Percentiles rank a stretch among this genome's conserved stretches.
These are phyloP conservation scores for Macrocybe gigantea DNA, from an alignment of 768 basidiomycete genomes.

Conservation along the genomic window DNA sequence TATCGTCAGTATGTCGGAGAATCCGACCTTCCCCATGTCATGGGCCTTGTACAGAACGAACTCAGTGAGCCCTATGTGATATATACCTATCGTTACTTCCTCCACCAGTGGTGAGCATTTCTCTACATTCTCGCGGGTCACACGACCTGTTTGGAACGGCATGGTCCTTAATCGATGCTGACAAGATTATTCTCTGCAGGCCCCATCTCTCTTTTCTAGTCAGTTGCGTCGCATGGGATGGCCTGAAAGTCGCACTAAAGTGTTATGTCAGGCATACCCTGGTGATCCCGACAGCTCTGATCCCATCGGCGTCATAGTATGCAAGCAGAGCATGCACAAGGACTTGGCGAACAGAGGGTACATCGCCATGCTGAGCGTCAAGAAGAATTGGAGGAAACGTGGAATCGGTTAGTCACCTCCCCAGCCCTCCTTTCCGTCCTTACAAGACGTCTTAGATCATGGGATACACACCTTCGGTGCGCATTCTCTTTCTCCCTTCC, in stretches of 20 bases:
- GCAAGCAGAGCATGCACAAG: slow-evolving; percentile 91
- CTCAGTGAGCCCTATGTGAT: slow-evolving; percentile 95
- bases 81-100: slow-evolving; percentile 95
- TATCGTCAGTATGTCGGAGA: slow-evolving; percentile 78
- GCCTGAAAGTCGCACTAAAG: neutral
- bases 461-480: slow-evolving; percentile 42
- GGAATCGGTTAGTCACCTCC: slow-evolving; percentile 74
- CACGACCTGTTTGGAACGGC: slow-evolving; percentile 18
- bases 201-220: slow-evolving; percentile 85
- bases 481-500: slow-evolving; percentile 31
- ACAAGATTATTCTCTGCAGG: slow-evolving; percentile 41
- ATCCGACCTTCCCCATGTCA: slow-evolving; percentile 75
- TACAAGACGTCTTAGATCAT: slow-evolving; percentile 39
- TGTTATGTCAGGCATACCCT: slow-evolving; percentile 48
- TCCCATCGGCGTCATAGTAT: slow-evolving; percentile 91
- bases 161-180: slow-evolving; percentile 5
- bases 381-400: slow-evolving; percentile 76
- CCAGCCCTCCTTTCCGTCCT: slow-evolving; percentile 32
- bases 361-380: slow-evolving; percentile 96
- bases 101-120: slow-evolving; percentile 82
- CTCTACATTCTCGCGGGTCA: slow-evolving; percentile 13
- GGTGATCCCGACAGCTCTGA: slow-evolving; percentile 31
- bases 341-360: slow-evolving; percentile 81
- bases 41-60: slow-evolving; percentile 85
- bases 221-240: slow-evolving; percentile 9